phyloP scores from a whole-genome alignment of 2,329 filamentous ascomycete species.

The Diaporthe longicolla region DNA sequence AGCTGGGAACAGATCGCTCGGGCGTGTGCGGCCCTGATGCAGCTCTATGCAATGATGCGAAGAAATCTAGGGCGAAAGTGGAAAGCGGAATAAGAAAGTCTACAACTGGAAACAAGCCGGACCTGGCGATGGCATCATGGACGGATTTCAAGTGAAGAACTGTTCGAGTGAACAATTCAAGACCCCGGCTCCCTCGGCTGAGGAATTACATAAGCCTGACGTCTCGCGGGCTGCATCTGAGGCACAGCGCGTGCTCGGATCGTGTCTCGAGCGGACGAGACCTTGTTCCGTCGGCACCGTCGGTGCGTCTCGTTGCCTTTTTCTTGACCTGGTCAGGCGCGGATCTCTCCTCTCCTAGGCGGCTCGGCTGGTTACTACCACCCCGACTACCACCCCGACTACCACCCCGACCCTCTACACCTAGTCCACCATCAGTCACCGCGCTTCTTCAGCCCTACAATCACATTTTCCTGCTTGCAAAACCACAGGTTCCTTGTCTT shows the following conservation, averaged over 20 bases:
- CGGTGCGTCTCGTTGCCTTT: conserved; percentile 1
- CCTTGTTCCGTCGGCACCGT: conserved; percentile 23
- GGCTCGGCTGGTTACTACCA: background rate
- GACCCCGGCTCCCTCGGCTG: conserved; percentile 36
- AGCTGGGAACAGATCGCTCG: background rate
- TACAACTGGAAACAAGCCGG: background rate
- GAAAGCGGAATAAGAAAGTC: background rate
- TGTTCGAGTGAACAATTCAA: conserved; percentile 6
- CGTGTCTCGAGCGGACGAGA: conserved; percentile 11
- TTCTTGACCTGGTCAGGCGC: background rate
- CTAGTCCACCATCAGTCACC: background rate
- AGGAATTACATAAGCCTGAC: conserved; percentile 40
- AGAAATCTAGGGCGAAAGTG: background rate
- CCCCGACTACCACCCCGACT: too few relatives aligned
- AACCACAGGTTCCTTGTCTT: conserved; percentile 44
- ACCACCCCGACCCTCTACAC: background rate
- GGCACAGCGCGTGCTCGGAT: conserved; percentile 1
- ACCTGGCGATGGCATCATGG: background rate
- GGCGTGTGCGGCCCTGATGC: background rate
- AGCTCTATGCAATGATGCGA: conserved; percentile 6
- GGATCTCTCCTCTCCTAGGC: too few relatives aligned
- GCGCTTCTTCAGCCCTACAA: conserved; percentile 17
- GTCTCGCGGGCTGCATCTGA: conserved; percentile 13
- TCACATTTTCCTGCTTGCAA: conserved; percentile 42
- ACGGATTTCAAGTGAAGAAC: background rate